phyloP scores from a whole-genome alignment of 495 filamentous ascomycete species.

The Parachaetomium inaequale region DNA sequence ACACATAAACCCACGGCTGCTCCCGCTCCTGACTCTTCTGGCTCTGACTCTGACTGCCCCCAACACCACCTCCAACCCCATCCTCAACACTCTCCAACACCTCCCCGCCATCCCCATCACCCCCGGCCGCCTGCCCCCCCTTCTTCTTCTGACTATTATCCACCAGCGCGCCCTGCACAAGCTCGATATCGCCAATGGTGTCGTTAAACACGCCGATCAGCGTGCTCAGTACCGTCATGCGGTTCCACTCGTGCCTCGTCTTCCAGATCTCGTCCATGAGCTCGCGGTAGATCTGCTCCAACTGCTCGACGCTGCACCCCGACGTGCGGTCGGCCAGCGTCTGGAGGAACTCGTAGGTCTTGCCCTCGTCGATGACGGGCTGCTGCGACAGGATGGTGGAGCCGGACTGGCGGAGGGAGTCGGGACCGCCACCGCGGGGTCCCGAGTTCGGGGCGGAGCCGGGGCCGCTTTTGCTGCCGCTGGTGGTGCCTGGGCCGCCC shows the following conservation, averaged over 20 bases:
- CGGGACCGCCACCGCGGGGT: background rate
- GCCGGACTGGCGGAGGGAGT: constrained; percentile 32
- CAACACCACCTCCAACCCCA: background rate
- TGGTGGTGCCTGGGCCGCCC: background rate
- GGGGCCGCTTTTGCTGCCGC: background rate
- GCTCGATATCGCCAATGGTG: constrained; percentile 74
- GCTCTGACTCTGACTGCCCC: constrained; percentile 3
- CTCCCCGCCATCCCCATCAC: constrained; percentile 12
- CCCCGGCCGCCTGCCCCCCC: constrained; percentile 4
- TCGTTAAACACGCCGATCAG: constrained; percentile 71
- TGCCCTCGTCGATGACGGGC: constrained; percentile 55
- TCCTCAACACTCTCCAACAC: constrained; percentile 2
- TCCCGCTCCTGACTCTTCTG: background rate
- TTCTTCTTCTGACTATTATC: constrained; percentile 29
- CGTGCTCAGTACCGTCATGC: constrained; percentile 60
- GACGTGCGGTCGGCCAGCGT: constrained; percentile 61
- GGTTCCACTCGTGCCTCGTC: constrained; percentile 72
- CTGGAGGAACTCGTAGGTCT: constrained; percentile 54
- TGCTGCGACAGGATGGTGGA: constrained; percentile 39
- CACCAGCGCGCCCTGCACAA: constrained; percentile 51
- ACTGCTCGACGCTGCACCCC: constrained; percentile 84
- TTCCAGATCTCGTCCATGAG: constrained; percentile 89
- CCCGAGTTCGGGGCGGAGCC: background rate
- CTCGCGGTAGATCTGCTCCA: constrained; percentile 88
- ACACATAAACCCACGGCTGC: constrained; percentile 20